These are phyloP conservation scores for Prunus padus DNA, from an alignment of 306 rosid species.

Conservation along the genomic window DNA sequence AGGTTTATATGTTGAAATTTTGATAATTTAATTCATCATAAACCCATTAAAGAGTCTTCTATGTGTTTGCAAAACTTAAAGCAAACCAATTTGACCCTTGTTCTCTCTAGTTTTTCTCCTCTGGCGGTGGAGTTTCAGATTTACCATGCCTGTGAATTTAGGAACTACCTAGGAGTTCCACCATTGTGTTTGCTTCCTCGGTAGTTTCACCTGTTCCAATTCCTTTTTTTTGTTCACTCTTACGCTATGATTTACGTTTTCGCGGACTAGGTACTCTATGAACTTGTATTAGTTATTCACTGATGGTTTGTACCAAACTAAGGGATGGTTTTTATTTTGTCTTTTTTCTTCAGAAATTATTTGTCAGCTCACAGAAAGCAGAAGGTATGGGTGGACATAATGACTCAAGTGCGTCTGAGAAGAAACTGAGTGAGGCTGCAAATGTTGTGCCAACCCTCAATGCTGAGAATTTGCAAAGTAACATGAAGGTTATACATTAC, in stretches of 20 bases:
- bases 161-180: not conserved
- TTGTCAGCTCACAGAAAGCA: conserved; percentile 13
- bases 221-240: not conserved
- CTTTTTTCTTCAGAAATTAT: conserved; percentile 25
- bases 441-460: conserved; percentile 65
- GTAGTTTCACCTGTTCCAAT: not conserved
- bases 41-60: not conserved
- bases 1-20: not conserved
- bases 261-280: not conserved
- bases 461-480: conserved; percentile 89
- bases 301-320: not conserved
- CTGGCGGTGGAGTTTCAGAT: not conserved
- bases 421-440: conserved; percentile 59
- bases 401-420: conserved; percentile 54
- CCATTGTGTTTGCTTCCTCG: not conserved
- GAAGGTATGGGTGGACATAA: conserved; percentile 65
- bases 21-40: not conserved
- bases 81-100: not conserved
- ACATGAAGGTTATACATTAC: conserved; percentile 78
- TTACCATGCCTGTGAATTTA: not conserved
- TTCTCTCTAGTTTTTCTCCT: not conserved
- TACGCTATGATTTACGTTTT: not conserved
- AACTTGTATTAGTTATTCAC: not conserved
- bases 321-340: conserved; percentile 4
- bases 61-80: not conserved